Evolutionary conservation across 805 yeast genomes (phyloP), one percentile per base, ranked within the genome.

Genomic region (Kregervanrija pseudodelftensis): DNA sequence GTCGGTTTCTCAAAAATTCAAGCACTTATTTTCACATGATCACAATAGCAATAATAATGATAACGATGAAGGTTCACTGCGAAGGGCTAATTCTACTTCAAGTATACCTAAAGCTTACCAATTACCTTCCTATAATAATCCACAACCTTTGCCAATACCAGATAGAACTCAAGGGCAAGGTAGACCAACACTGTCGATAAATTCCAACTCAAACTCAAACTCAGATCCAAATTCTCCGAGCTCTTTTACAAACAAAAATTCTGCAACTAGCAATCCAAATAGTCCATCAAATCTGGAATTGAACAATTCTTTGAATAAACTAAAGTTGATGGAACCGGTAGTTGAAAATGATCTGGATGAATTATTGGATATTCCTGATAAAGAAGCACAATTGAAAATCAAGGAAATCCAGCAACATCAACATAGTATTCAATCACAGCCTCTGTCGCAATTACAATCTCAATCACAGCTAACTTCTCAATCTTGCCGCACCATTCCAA

Each of bases 271-370:
- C 7, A 5, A 4, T 22, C 28, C 35, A 33, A 33, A n/a, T n/a
- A 33, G 14, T 9, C 35, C n/a, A 22, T 5, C 28, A 22, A 22
- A 22, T 22, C 28, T 22, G 7, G 28, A 61, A 10, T 36, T 60
- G 8, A 43, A 45, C 12, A 60, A 57, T 10, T 47, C 63, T 2
- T 42, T 60, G 13, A 51, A 46, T 17, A 61, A 56, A 39, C 45
- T 63, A 47, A 58, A 53, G 37, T 32, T 63, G 41, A 61, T 61
- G 65, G 60, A 65, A 3, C 52, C 65, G 3, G 58, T 63, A 10
- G 54, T 57, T 16, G 67, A 63, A 40, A 61, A 63, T 43, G 64
- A 61, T 46, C 45, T 61, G 13, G 67, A 63, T 49, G 61, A 60
- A 30, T 60, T 60, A 2, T 42, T 61, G 14, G 65, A 59, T 22